phyloP scores from a whole-genome alignment of 192 early-diverging fungal species.

The Martensiomyces pterosporus region DNA sequence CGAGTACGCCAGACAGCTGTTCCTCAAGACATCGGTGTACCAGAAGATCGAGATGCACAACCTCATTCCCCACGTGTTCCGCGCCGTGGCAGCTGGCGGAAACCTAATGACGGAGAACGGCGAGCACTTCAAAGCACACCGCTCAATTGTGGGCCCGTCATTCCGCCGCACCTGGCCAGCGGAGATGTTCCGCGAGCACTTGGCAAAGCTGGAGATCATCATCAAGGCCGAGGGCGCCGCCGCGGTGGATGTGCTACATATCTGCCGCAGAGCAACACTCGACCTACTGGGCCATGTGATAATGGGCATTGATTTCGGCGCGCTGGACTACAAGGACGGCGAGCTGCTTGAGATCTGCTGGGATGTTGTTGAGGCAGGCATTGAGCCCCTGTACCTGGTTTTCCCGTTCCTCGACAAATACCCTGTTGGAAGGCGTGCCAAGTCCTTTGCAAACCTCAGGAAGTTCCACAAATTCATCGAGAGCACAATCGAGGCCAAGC shows the following conservation, averaged over 20 bases:
- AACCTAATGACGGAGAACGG: slow-evolving; percentile 49
- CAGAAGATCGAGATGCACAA: slow-evolving; percentile 48
- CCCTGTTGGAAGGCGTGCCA: slow-evolving; percentile 30
- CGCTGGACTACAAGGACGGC: slow-evolving; percentile 36
- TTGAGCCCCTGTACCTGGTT: slow-evolving; percentile 43
- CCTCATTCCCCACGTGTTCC: slow-evolving; percentile 39
- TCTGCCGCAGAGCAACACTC: slow-evolving; percentile 38
- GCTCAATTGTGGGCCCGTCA: slow-evolving; percentile 38
- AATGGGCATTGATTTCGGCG: slow-evolving; percentile 48
- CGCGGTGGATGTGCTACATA: slow-evolving; percentile 23
- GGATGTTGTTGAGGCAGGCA: slow-evolving; percentile 42
- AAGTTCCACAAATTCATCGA: slow-evolving; percentile 46
- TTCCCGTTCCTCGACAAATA: slow-evolving; percentile 50
- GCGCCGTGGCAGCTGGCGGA: slow-evolving; percentile 41
- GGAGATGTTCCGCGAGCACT: slow-evolving; percentile 23
- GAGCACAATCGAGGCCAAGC: slow-evolving; percentile 27
- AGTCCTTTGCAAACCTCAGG: slow-evolving; percentile 37
- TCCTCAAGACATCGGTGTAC: slow-evolving; percentile 36
- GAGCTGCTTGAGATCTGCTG: slow-evolving; percentile 44
- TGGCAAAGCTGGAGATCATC: slow-evolving; percentile 28
- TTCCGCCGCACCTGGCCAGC: slow-evolving; percentile 48
- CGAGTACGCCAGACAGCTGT: slow-evolving; percentile 45
- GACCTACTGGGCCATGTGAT: slow-evolving; percentile 43
- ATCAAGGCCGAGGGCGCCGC: slow-evolving; percentile 5
- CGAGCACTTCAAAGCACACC: slow-evolving; percentile 40